phyloP scores from a whole-genome alignment of 1,284 basidiomycete species.

The Apiotrichum gracile region DNA sequence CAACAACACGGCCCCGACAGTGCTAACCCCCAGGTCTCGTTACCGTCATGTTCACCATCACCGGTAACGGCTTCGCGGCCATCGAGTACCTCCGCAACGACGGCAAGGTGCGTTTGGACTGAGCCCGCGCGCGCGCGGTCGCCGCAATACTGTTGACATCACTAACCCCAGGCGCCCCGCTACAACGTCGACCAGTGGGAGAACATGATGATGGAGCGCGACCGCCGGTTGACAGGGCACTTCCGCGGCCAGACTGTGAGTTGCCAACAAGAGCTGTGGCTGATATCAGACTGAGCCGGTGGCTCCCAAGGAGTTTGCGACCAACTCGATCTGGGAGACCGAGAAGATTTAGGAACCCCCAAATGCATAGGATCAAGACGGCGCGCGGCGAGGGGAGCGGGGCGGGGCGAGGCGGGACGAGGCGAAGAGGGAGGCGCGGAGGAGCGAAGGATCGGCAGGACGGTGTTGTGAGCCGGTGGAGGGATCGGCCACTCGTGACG shows the following conservation, averaged over 20 bases:
- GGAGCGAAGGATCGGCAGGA: too few relatives aligned
- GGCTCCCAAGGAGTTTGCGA: conserved; percentile 68
- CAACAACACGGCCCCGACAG: background rate
- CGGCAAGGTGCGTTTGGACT: conserved; percentile 65
- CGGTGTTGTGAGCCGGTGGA: too few relatives aligned
- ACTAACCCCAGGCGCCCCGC: conserved; percentile 61
- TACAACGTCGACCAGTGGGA: conserved; percentile 85
- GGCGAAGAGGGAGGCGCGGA: too few relatives aligned
- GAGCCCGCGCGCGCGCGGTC: background rate
- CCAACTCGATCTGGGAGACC: conserved; percentile 71
- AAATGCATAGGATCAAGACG: conserved; percentile 16
- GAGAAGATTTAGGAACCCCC: conserved; percentile 42
- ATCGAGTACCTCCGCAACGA: conserved; percentile 74
- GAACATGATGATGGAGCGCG: conserved; percentile 88
- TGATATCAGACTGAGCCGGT: conserved; percentile 59
- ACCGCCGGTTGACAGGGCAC: conserved; percentile 81
- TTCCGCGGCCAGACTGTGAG: conserved; percentile 74
- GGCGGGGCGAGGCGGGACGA: too few relatives aligned
- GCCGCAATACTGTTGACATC: background rate
- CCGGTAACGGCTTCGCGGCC: conserved; percentile 74
- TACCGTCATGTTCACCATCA: conserved; percentile 79
- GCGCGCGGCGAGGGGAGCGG: background rate
- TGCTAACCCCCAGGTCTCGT: conserved; percentile 81
- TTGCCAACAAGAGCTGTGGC: background rate
- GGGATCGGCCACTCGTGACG: too few relatives aligned